phyloP scores from a whole-genome alignment of 2,329 filamentous ascomycete genomes.

The Phyllosticta ampelicida region DNA sequence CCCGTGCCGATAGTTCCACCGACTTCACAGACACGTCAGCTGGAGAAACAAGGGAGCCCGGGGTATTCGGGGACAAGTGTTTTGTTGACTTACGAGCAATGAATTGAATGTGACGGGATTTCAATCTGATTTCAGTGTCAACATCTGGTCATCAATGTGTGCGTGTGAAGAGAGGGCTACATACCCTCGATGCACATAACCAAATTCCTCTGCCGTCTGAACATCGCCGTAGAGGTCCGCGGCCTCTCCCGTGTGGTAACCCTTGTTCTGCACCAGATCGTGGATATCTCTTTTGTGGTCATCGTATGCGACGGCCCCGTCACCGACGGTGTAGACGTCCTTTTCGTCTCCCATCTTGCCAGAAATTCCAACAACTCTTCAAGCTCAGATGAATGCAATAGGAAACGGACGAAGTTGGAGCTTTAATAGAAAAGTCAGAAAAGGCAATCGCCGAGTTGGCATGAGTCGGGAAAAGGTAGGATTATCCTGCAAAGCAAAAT shows the following conservation, averaged over 20 bases:
- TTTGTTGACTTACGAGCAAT: conserved; percentile 41
- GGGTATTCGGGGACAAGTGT: too few relatives aligned
- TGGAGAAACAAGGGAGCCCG: background rate
- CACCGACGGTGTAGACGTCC: conserved; percentile 1
- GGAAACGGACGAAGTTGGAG: too few relatives aligned
- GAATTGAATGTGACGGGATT: conserved; percentile 47
- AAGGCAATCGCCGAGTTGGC: background rate
- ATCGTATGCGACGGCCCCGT: background rate
- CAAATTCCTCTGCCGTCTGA: conserved; percentile 40
- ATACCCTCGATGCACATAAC: conserved; percentile 41
- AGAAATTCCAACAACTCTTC: background rate
- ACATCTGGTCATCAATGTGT: background rate
- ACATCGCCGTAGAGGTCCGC: conserved; percentile 43
- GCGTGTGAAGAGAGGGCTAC: conserved; percentile 16
- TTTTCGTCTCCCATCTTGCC: background rate
- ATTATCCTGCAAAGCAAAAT: background rate
- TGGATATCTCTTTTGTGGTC: conserved; percentile 12
- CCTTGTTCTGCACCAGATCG: conserved; percentile 18
- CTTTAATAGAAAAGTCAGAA: background rate
- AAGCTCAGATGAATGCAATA: too few relatives aligned
- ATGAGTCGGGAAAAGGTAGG: background rate
- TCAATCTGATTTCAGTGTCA: conserved; percentile 22
- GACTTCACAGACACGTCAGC: background rate
- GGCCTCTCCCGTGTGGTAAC: conserved; percentile 33
- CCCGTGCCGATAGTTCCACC: conserved; percentile 11